phyloP scores from a whole-genome alignment of 139 green algal species.

The Haematococcus sp. region DNA sequence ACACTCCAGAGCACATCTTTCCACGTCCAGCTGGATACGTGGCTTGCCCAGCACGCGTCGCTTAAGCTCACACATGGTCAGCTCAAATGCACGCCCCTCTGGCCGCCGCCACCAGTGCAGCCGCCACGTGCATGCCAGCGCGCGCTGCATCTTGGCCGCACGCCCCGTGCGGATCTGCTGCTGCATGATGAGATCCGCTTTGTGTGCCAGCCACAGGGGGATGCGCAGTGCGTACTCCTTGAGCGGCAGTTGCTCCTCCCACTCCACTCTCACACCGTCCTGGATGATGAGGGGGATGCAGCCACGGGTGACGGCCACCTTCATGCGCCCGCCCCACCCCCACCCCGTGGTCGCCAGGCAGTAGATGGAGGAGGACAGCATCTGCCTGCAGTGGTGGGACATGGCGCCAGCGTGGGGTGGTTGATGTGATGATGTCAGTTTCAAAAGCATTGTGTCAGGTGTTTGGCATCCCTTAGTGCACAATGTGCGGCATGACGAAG shows the following conservation, averaged over 20 bases:
- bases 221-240: constrained; percentile 19
- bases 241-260: constrained; percentile 19
- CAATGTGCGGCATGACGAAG: too few relatives aligned
- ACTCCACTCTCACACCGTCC: constrained; percentile 16
- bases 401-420: too few relatives aligned
- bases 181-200: background rate
- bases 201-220: constrained; percentile 11
- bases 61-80: constrained; percentile 19
- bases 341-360: constrained; percentile 17
- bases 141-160: constrained; percentile 14
- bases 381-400: too few relatives aligned
- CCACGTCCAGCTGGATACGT: background rate
- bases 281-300: constrained; percentile 15
- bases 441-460: too few relatives aligned
- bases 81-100: constrained; percentile 18
- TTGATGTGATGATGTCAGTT: too few relatives aligned
- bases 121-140: constrained; percentile 11
- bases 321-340: constrained; percentile 18
- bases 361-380: constrained; percentile 3
- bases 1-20: constrained; percentile 6
- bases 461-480: too few relatives aligned
- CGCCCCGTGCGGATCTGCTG: background rate
- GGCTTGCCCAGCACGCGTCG: constrained; percentile 2
- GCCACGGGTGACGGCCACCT: constrained; percentile 11
- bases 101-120: constrained; percentile 18